phyloP scores from a whole-genome alignment of 441 rosid genomes.

The Mallotus japonicus region DNA sequence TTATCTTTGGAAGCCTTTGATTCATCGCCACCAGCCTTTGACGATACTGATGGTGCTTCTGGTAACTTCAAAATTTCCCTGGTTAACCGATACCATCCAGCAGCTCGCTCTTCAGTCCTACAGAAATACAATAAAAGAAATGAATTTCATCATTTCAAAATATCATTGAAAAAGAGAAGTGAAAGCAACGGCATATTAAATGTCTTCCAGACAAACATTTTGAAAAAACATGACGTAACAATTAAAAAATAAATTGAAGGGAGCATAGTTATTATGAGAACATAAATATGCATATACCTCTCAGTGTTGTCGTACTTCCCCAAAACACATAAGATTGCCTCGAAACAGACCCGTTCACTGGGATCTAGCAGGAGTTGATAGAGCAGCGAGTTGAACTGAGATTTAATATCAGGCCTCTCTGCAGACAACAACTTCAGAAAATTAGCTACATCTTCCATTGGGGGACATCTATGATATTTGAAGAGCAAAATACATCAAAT shows the following conservation, averaged over 20 bases:
- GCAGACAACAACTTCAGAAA: constrained; percentile 31
- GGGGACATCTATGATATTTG: constrained; percentile 5
- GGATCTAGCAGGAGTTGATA: constrained; percentile 98
- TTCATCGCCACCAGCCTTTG: constrained; percentile 44
- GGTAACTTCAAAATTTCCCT: constrained; percentile 97
- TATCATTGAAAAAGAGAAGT: not conserved
- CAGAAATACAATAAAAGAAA: constrained; percentile 24
- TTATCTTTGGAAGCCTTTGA: constrained; percentile 73
- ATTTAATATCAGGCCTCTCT: constrained; percentile 91
- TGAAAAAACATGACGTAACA: constrained; percentile 17
- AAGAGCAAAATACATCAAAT: constrained; percentile 18
- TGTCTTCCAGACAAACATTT: constrained; percentile 15
- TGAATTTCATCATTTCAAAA: constrained; percentile 9
- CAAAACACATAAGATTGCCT: constrained; percentile 86
- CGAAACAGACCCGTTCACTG: constrained; percentile 99
- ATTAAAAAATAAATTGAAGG: not conserved
- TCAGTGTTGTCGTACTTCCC: constrained; percentile 81
- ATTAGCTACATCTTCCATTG: constrained; percentile 24
- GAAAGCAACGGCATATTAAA: constrained; percentile 15
- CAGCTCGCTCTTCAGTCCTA: constrained; percentile 96
- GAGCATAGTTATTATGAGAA: not conserved
- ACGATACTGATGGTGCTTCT: constrained; percentile 80
- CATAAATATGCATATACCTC: constrained; percentile 44
- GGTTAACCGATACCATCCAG: constrained; percentile 98
- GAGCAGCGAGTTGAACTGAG: constrained; percentile 91